Evolutionary conservation across 163 green algal species (phyloP).

Genomic region (Volvox carteri): DNA sequence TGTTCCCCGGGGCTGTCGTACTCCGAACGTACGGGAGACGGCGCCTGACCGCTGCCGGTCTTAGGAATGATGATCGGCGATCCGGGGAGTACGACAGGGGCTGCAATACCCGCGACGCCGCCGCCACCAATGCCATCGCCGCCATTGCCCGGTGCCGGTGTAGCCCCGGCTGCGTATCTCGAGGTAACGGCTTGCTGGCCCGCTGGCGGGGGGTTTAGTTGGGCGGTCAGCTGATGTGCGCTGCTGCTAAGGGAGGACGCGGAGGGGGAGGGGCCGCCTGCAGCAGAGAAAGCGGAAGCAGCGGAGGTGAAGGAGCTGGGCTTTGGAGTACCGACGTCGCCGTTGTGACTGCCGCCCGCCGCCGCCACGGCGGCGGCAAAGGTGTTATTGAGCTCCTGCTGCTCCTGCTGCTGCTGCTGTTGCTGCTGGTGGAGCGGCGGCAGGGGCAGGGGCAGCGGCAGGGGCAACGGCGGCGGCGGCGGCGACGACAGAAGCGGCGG

Average conservation of each 20-base stretch:
- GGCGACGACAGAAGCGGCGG: not conserved
- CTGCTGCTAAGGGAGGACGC: slow-evolving; percentile 18
- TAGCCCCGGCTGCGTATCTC: not conserved
- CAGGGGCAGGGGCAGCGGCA: not conserved
- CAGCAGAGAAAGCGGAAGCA: slow-evolving; percentile 8
- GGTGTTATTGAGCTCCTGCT: not conserved
- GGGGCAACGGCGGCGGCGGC: not conserved
- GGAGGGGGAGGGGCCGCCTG: not conserved
- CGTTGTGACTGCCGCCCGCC: not conserved
- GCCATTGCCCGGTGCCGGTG: too few species aligned
- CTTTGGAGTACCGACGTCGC: not conserved
- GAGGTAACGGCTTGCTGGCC: not conserved
- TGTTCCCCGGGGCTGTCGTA: slow-evolving; percentile 15
- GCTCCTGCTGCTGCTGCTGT: not conserved
- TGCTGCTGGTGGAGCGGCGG: not conserved
- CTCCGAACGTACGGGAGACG: not conserved
- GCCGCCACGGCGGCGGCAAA: not conserved
- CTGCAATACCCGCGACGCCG: not conserved
- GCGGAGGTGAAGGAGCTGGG: slow-evolving; percentile 12
- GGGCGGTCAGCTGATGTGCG: slow-evolving; percentile 8
- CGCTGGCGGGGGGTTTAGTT: not conserved
- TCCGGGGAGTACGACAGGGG: not conserved
- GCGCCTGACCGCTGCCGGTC: not conserved
- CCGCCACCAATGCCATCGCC: not conserved
- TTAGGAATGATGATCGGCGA: not conserved